Base-by-base conservation (phyloP, 1,139 yeast species). In the Hanseniaspora uvarum region DNA sequence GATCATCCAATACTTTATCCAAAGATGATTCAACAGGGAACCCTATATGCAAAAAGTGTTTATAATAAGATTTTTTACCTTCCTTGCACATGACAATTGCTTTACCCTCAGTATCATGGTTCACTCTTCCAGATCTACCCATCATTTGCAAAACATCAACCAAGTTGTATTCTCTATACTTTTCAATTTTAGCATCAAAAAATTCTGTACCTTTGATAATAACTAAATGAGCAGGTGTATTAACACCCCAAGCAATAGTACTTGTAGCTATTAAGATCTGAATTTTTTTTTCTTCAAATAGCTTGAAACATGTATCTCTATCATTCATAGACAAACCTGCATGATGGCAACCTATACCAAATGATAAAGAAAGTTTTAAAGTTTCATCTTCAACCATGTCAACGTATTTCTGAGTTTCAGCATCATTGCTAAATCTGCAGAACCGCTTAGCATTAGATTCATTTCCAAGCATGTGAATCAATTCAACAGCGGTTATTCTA, bases 1-100 rank as follows among this genome's bases (percentile, higher is more conserved):
- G 98, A 67, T 92, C 85, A 68, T 87, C 96, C 62, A 94, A 71
- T 3, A 86, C 95, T 63, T 88, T 88, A 68, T 92, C 97, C 57
- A 92, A 72, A 0, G 96, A 86, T 0, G 96, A 87, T 66, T 92
- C 99, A 14, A 94, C 98, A 0, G 99, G 99, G 70, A 94, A 92
- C 0, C 99, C 98, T 58, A 87, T 81, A 65, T 92, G 94, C 62
- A 92, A 70, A 67, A 92, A 92, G 67, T 94, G 96, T 64, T 92
- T 92, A 71, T 94, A 92, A 63, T 89, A 94, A 65, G 82, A 78
- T 69, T 92, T 92, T 60, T 89, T 92, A 4, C 89, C 77, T 63
- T 94, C 96, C 64, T 86, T 87, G 3, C 98, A 92, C 66, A 82
- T 89, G 1, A 94, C 95, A 59, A 92, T 85, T 0, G 97, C 97